A percentile compares a stretch with the other conserved stretches of the same genome.
Evolutionary conservation across 2,329 filamentous ascomycete genomes (phyloP).

Genomic region (Cladophialophora chaetospira): DNA sequence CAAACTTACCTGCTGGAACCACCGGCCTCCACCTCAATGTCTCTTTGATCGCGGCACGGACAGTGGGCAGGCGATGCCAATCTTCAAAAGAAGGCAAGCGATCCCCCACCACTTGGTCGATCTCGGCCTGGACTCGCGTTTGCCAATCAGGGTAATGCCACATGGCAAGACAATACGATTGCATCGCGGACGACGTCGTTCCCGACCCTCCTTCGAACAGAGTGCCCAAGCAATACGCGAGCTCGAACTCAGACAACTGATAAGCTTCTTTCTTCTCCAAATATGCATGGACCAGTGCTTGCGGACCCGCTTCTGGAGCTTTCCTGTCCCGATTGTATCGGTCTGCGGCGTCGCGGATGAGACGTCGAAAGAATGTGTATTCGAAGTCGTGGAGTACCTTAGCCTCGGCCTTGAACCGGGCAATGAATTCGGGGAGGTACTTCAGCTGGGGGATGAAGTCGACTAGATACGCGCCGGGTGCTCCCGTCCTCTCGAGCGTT

Average conservation of each 20-base stretch:
- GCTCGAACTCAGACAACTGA: not conserved
- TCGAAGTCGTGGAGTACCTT: constrained; percentile 34
- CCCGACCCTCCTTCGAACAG: not conserved
- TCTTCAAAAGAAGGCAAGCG: constrained; percentile 36
- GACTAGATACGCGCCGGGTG: constrained; percentile 49
- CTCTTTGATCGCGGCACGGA: constrained; percentile 38
- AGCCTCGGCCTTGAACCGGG: constrained; percentile 47
- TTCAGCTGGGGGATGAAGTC: constrained; percentile 50
- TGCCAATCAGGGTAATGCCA: constrained; percentile 1
- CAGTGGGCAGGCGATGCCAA: constrained; percentile 37
- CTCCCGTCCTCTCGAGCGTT: constrained; percentile 16
- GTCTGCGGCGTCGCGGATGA: not conserved
- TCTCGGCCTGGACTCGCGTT: not conserved
- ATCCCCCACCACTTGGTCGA: constrained; percentile 6
- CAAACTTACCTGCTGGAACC: not conserved
- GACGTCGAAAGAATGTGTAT: constrained; percentile 22
- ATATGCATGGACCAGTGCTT: not conserved
- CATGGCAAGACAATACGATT: not conserved
- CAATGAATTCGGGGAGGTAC: constrained; percentile 46
- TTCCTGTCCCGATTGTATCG: not conserved
- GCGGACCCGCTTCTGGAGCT: not conserved
- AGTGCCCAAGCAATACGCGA: not conserved
- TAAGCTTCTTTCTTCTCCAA: not conserved
- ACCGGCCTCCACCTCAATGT: constrained; percentile 36
- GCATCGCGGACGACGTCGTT: constrained; percentile 1